Conservation (phyloP, 169 alveolate genomes). For the Amoebophrya sp. region DNA sequence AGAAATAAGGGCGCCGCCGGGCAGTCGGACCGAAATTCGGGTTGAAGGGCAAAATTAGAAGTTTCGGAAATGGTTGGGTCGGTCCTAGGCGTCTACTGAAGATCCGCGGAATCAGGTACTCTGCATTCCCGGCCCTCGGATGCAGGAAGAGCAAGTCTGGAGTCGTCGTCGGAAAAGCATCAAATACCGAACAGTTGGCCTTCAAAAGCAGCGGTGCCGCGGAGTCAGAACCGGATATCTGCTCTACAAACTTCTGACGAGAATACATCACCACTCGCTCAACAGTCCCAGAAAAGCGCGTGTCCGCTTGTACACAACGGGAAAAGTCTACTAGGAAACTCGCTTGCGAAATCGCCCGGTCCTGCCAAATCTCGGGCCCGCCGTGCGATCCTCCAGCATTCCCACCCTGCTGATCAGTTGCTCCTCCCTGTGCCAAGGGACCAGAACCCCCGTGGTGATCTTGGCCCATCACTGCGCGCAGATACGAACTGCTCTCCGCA, state of each 20-base stretch:
- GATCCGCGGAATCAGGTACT: constrained; percentile 2
- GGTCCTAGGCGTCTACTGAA: not conserved
- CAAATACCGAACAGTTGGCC: not conserved
- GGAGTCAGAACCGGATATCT: not conserved
- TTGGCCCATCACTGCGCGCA: too few relatives aligned
- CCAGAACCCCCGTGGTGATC: too few relatives aligned
- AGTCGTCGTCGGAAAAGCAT: not conserved
- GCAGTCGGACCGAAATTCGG: not conserved
- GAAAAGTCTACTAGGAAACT: not conserved
- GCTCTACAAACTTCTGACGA: not conserved
- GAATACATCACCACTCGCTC: not conserved
- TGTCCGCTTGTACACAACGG: not conserved
- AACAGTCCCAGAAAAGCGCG: not conserved
- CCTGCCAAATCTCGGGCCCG: too few relatives aligned
- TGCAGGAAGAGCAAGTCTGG: not conserved
- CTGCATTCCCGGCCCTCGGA: not conserved
- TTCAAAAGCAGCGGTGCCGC: not conserved
- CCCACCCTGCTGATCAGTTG: not conserved
- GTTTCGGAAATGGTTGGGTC: not conserved
- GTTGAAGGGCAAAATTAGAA: not conserved
- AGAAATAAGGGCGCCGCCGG: not conserved
- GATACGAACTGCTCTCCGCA: not conserved
- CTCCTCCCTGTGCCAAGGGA: not conserved
- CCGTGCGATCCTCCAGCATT: too few relatives aligned
- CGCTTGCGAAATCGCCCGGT: not conserved